These are phyloP conservation scores for Candida dendrica DNA, from an alignment of 805 yeast genomes.

Conservation along the genomic window DNA sequence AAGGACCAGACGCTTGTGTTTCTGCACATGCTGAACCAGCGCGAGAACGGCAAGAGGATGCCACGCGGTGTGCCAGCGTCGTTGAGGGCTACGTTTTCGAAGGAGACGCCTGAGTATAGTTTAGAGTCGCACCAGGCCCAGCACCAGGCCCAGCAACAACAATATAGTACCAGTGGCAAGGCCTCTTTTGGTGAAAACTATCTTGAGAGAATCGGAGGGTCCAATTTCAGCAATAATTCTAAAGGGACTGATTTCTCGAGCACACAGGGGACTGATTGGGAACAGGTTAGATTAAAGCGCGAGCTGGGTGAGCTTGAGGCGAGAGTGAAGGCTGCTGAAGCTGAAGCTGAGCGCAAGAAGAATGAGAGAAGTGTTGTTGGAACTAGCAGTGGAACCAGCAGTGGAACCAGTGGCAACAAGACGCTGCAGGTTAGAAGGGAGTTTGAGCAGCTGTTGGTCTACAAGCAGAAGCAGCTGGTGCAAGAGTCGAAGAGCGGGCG, in stretches of 20 bases:
- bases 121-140: slow-evolving; percentile 48
- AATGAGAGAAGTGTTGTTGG: slow-evolving; percentile 20
- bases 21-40: slow-evolving; percentile 84
- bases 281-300: slow-evolving; percentile 73
- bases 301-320: slow-evolving; percentile 70
- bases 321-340: slow-evolving; percentile 51
- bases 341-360: slow-evolving; percentile 33
- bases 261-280: slow-evolving; percentile 82
- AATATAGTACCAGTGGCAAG: slow-evolving; percentile 19
- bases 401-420: slow-evolving; percentile 20
- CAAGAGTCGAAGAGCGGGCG: slow-evolving; percentile 23
- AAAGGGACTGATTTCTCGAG: slow-evolving; percentile 67
- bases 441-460: slow-evolving; percentile 73
- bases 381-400: no score
- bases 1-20: slow-evolving; percentile 88
- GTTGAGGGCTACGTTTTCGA: slow-evolving; percentile 83
- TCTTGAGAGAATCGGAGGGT: slow-evolving; percentile 49
- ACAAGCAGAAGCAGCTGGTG: slow-evolving; percentile 56
- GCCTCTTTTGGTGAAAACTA: slow-evolving; percentile 47
- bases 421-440: slow-evolving; percentile 46
- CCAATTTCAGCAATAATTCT: slow-evolving; percentile 22
- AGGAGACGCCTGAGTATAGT: slow-evolving; percentile 72
- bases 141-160: slow-evolving; percentile 24
- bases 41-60: slow-evolving; percentile 75
- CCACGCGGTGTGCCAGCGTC: slow-evolving; percentile 95